Evolutionary conservation across 2,329 filamentous ascomycete species (phyloP).

Genomic region (Pezicula rhizophila): DNA sequence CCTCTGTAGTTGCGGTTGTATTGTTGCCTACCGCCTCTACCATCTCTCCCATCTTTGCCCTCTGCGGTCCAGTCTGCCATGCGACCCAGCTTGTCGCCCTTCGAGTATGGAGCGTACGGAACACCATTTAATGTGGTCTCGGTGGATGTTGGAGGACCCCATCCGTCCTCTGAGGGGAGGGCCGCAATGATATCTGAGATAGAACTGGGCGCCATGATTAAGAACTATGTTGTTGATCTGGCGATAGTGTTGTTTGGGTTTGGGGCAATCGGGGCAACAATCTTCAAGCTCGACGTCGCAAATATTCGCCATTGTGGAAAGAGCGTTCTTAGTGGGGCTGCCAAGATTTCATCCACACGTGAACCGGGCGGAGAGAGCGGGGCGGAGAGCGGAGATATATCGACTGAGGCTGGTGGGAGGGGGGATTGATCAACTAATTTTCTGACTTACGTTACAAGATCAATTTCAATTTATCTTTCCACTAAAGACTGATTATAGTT

Average conservation of each 20-base stretch:
- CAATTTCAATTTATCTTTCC: no score
- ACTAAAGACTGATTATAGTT: no score
- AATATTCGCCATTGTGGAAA: conserved; percentile 7
- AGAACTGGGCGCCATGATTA: conserved; percentile 45
- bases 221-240: conserved; percentile 11
- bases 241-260: background rate
- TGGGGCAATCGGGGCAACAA: background rate
- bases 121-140: conserved; percentile 92
- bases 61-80: conserved; percentile 98
- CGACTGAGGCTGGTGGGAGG: no score
- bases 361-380: background rate
- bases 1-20: conserved; percentile 93
- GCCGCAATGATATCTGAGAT: conserved; percentile 63
- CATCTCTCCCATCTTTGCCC: conserved; percentile 72
- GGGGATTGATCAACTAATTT: no score
- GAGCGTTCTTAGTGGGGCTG: conserved; percentile 5
- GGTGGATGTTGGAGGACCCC: conserved; percentile 77
- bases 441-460: no score
- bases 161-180: conserved; percentile 71
- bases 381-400: no score
- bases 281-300: background rate
- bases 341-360: conserved; percentile 1
- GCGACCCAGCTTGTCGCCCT: conserved; percentile 95
- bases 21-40: conserved; percentile 71
- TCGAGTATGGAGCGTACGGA: conserved; percentile 96